These are phyloP conservation scores for Colletotrichum liaoningense DNA, from an alignment of 2,329 filamentous ascomycete species.

Conservation along the genomic window DNA sequence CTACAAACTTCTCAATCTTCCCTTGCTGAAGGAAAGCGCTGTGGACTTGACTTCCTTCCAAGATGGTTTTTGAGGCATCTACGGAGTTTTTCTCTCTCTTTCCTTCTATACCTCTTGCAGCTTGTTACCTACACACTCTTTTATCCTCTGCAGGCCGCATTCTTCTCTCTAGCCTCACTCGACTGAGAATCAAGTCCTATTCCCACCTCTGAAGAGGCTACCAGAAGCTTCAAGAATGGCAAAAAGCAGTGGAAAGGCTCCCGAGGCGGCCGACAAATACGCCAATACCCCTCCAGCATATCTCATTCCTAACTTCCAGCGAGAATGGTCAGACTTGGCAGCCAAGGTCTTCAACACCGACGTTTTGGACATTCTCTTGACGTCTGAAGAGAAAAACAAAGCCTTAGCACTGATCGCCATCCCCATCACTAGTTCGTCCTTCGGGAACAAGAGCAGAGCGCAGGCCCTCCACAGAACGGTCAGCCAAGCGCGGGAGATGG, in stretches of 20 bases:
- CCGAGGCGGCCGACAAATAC: neutral
- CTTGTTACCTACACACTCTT: no score
- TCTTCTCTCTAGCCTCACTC: no score
- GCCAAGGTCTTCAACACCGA: constrained; percentile 7
- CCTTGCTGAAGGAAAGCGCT: no score
- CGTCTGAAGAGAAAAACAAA: neutral
- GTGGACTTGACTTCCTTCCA: no score
- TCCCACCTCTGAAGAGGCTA: no score
- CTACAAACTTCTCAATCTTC: no score
- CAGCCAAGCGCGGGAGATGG: neutral
- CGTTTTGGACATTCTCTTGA: neutral
- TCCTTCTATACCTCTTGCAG: no score
- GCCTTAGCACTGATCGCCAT: neutral
- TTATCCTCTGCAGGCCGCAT: no score
- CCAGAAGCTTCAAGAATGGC: no score
- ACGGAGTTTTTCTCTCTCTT: no score
- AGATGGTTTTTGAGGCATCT: no score
- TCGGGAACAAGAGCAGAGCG: neutral
- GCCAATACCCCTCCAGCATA: neutral
- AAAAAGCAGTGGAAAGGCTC: neutral
- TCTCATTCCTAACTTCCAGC: neutral
- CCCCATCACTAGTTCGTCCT: neutral
- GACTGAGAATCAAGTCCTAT: no score
- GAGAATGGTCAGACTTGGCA: neutral
- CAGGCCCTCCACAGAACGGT: neutral